Evolutionary conservation across 2,329 filamentous ascomycete genomes (phyloP), one percentile per base, ranked within the genome.

Genomic region (Fusarium napiforme): DNA sequence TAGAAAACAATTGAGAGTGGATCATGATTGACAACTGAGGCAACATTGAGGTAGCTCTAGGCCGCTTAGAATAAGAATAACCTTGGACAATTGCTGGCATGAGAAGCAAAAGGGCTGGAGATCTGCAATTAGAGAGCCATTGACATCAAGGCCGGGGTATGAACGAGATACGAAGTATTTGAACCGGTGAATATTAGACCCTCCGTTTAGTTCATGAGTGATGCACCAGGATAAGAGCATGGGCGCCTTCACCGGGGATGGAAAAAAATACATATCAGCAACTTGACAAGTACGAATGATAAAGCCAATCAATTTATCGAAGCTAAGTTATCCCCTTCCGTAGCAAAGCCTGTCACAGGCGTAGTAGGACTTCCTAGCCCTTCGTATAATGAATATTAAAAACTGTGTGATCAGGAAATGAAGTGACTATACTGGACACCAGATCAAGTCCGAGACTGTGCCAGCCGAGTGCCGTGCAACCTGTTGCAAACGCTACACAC

Each of bases 301-400:
- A 12, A 34, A 37, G 23, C 36, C 47, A 56, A 65, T 69, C 47
- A 55, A 69, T 69, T 53, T 50, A 55, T 46, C 39, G 12, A 65
- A 63, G 50, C 15, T 28, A 28, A 39, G 23, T 26, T 53, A 47
- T 55, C n/a, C 62, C 47, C 26, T 55, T 55, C 34, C 34, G 26
- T 39, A 40, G 34, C 23, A 40, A 55, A 55, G 34, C 46, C 49
- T 39, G 14, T 37, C 36, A 34, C 45, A 37, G 34, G 40, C 32
- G 36, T n/a, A 56, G 56, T 28, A 66, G 64, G 40, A 18, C 16
- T 30, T 55, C 43, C 28, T 26, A 46, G 34, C n/a, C 21, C 43
- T 26, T 62, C 26, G 47, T 64, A 39, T 60, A 60, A 60, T 56
- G 37, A n/a, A 71, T 52, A 72, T 71, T 67, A 71, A 67, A 47